phyloP scores from a whole-genome alignment of 164 flowering plant species.

The Dillenia turbinata region DNA sequence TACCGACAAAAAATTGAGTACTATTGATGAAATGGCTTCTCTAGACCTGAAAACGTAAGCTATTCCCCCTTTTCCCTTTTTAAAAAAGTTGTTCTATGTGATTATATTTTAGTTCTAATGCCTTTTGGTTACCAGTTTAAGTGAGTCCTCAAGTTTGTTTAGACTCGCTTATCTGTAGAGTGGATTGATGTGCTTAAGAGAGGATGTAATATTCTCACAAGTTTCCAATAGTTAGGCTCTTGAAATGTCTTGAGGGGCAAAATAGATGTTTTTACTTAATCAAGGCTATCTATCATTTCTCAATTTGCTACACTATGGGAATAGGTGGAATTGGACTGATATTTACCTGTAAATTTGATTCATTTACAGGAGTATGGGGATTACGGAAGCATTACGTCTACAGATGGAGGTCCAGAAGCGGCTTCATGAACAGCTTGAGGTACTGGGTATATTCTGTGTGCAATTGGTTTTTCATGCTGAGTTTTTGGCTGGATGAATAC shows the following conservation, averaged over 20 bases:
- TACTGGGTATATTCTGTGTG: constrained; percentile 9
- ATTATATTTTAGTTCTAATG: not conserved
- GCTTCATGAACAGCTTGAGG: constrained; percentile 84
- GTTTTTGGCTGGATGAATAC: too few species aligned
- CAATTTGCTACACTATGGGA: too few species aligned
- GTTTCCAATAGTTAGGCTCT: too few species aligned
- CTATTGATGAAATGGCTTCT: constrained; percentile 34
- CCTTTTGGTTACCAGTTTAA: not conserved
- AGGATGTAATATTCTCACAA: too few species aligned
- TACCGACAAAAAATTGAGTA: constrained; percentile 25
- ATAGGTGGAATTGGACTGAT: too few species aligned
- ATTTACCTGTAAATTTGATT: not conserved
- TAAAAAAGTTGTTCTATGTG: not conserved
- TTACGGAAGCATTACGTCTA: constrained; percentile 75
- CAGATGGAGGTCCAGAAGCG: constrained; percentile 80
- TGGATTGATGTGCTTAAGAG: too few species aligned
- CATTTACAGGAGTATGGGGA: constrained; percentile 45
- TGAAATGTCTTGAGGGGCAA: too few species aligned
- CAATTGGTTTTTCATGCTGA: too few species aligned
- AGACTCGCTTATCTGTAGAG: too few species aligned
- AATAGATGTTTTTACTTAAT: too few species aligned
- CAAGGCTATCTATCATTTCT: too few species aligned
- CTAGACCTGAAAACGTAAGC: constrained; percentile 45
- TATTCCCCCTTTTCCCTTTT: not conserved
- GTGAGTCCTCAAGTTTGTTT: too few species aligned